phyloP scores from a whole-genome alignment of 306 rosid genomes.

The Fragaria ananassa region DNA sequence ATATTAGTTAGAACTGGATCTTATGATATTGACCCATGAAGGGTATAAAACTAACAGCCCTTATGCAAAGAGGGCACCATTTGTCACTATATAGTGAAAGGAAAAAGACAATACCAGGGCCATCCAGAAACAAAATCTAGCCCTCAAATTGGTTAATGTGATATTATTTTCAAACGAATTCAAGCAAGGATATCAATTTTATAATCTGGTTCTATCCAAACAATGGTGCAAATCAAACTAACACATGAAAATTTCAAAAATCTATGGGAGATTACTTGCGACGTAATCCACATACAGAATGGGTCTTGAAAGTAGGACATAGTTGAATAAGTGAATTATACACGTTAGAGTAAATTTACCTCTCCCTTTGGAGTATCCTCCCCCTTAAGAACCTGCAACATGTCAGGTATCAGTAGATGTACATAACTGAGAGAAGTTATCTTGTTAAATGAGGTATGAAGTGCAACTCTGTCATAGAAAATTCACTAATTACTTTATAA shows the following conservation, averaged over 20 bases:
- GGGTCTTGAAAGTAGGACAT: neutral
- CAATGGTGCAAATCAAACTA: neutral
- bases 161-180: neutral
- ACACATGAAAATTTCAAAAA: neutral
- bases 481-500: neutral
- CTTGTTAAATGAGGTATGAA: neutral
- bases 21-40: neutral
- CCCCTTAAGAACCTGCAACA: slow-evolving; percentile 47
- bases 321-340: slow-evolving; percentile 9
- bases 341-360: slow-evolving; percentile 33
- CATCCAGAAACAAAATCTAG: neutral
- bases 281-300: neutral
- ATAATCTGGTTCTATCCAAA: neutral
- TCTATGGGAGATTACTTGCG: neutral
- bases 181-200: neutral
- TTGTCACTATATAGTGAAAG: neutral
- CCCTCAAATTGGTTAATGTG: neutral
- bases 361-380: slow-evolving; percentile 25
- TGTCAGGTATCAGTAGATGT: slow-evolving; percentile 22
- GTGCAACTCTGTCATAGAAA: neutral
- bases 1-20: neutral
- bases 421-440: neutral
- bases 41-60: neutral
- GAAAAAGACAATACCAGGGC: neutral
- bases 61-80: neutral